A percentile compares a stretch with the other conserved stretches of the same genome.
Evolutionary conservation across 2,329 filamentous ascomycete species (phyloP).

Genomic region (Tolypocladium nubicola): DNA sequence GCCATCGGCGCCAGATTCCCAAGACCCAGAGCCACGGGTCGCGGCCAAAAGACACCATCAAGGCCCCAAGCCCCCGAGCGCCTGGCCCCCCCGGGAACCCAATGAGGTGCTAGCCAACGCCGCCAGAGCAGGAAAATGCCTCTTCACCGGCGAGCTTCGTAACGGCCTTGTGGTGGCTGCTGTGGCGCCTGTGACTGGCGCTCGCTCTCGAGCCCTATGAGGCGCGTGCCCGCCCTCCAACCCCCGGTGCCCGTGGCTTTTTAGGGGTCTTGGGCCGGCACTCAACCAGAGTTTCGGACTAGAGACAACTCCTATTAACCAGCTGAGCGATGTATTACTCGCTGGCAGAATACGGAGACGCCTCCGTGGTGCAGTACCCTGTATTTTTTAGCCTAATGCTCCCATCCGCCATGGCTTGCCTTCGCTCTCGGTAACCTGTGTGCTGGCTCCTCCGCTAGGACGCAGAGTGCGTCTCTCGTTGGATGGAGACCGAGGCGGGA

Average conservation of each 20-base stretch:
- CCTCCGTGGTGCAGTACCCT: neutral
- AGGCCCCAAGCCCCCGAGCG: neutral
- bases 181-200: neutral
- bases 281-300: neutral
- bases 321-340: neutral
- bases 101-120: neutral
- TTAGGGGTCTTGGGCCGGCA: neutral
- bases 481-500: neutral
- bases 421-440: neutral
- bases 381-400: neutral
- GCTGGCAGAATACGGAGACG: neutral
- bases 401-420: neutral
- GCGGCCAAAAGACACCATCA: no score
- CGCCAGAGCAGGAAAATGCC: neutral
- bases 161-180: neutral
- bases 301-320: neutral
- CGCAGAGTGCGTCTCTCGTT: neutral
- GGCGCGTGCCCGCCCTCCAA: neutral
- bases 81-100: neutral
- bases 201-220: neutral
- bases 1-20: neutral
- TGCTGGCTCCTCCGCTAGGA: neutral
- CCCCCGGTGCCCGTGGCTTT: neutral
- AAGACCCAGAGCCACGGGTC: neutral
- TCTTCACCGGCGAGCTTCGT: neutral